phyloP scores from a whole-genome alignment of 2,329 filamentous ascomycete species.

The Talaromyces atroroseus region DNA sequence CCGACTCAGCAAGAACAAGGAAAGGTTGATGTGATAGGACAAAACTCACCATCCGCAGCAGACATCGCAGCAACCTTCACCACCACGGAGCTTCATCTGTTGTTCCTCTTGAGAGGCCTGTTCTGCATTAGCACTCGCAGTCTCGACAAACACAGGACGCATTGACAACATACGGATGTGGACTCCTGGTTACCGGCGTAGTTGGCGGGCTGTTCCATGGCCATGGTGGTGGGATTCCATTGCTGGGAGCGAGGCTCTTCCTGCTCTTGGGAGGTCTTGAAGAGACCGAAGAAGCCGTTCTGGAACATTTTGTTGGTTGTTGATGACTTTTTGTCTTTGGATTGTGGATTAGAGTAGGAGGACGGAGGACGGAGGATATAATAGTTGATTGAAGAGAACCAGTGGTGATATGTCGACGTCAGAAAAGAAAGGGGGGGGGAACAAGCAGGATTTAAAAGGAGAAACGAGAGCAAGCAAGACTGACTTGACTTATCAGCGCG shows the following conservation, averaged over 20 bases:
- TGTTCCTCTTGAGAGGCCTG: slow-evolving; percentile 24
- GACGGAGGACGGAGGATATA: too few relatives aligned
- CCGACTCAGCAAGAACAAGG: neutral
- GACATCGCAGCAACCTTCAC: slow-evolving; percentile 23
- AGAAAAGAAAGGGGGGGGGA: neutral
- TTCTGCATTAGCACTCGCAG: slow-evolving; percentile 17
- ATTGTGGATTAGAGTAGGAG: neutral
- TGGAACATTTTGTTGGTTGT: slow-evolving; percentile 15
- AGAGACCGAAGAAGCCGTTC: slow-evolving; percentile 25
- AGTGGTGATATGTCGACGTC: neutral
- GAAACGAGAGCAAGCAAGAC: neutral
- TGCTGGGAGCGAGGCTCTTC: slow-evolving; percentile 16
- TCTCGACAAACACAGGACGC: neutral
- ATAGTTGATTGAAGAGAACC: neutral
- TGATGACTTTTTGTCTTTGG: neutral
- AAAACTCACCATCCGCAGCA: slow-evolving; percentile 30
- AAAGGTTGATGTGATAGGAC: neutral
- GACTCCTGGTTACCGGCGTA: slow-evolving; percentile 24
- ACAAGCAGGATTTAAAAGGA: neutral
- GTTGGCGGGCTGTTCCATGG: slow-evolving; percentile 29
- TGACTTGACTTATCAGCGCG: neutral
- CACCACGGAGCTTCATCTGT: slow-evolving; percentile 27
- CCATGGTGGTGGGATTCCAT: slow-evolving; percentile 29
- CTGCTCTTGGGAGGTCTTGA: slow-evolving; percentile 27
- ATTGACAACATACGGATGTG: slow-evolving; percentile 20